These are phyloP conservation scores for Gossypium aridum DNA, from an alignment of 441 rosid species.

Conservation along the genomic window DNA sequence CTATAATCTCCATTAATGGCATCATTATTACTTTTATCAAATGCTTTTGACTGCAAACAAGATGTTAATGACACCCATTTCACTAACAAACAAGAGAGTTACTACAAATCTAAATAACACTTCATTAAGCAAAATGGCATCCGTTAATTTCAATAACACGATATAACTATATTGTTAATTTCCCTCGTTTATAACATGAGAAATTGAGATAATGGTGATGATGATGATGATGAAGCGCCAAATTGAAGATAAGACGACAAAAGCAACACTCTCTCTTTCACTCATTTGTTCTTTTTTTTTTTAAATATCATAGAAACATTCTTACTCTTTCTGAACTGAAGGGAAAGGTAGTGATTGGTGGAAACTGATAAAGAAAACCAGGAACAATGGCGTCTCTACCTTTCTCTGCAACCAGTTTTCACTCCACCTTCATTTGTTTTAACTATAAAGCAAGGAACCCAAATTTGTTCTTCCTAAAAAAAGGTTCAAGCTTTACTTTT, in stretches of 20 bases:
- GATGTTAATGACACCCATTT: too few relatives aligned
- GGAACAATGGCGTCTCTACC: constrained; percentile 27
- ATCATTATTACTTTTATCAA: background rate
- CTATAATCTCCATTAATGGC: background rate
- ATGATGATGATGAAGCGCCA: background rate
- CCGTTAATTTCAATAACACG: background rate
- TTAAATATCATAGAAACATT: background rate
- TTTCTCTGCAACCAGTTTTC: constrained; percentile 19
- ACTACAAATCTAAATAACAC: too few relatives aligned
- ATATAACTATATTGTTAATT: background rate
- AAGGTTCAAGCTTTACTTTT: constrained; percentile 9
- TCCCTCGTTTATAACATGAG: constrained; percentile 17
- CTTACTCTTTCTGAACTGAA: background rate
- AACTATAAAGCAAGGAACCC: constrained; percentile 8
- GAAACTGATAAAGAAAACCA: background rate
- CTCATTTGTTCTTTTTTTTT: constrained; percentile 15
- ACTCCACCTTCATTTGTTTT: constrained; percentile 24
- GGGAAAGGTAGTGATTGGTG: background rate
- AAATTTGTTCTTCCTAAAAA: constrained; percentile 19
- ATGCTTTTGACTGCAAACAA: background rate
- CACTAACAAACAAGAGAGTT: too few relatives aligned
- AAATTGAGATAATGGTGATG: background rate
- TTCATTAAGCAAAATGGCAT: background rate
- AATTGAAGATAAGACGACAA: constrained; percentile 23
- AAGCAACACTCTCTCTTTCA: constrained; percentile 20